Percentiles rank a stretch among this genome's conserved stretches.
phyloP scores from a whole-genome alignment of 371 early-diverging fungal species.

The Cokeromyces recurvatus region DNA sequence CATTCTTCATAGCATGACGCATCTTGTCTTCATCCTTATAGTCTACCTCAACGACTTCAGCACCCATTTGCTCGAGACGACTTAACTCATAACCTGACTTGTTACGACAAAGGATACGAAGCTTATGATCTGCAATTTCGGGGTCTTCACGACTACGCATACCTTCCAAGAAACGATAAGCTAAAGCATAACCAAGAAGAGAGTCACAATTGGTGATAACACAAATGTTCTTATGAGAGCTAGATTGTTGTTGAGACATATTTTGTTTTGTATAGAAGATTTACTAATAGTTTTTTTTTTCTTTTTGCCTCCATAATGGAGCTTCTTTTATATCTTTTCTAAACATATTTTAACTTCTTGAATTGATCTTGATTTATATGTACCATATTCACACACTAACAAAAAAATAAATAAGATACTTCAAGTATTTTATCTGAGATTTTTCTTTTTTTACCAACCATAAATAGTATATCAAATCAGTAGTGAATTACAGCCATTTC shows the following conservation, averaged over 20 bases:
- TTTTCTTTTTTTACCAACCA: too few relatives aligned
- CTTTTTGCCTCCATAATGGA: background rate
- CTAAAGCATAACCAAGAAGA: slow-evolving; percentile 27
- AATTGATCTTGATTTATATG: too few relatives aligned
- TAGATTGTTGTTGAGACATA: slow-evolving; percentile 20
- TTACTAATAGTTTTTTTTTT: background rate
- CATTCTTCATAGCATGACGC: slow-evolving; percentile 14
- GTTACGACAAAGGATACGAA: slow-evolving; percentile 34
- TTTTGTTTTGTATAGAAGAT: background rate
- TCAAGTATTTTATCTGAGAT: too few relatives aligned
- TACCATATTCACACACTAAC: too few relatives aligned
- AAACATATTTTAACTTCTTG: too few relatives aligned
- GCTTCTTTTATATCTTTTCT: background rate
- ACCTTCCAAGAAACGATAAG: slow-evolving; percentile 25
- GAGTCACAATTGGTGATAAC: slow-evolving; percentile 37
- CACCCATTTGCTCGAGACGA: slow-evolving; percentile 26
- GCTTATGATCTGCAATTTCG: background rate
- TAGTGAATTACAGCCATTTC: too few relatives aligned
- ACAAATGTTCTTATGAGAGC: slow-evolving; percentile 10
- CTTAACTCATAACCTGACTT: slow-evolving; percentile 5
- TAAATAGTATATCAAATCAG: too few relatives aligned
- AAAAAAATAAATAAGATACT: too few relatives aligned
- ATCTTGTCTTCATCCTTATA: slow-evolving; percentile 28
- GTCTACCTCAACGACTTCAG: slow-evolving; percentile 25
- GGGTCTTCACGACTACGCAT: slow-evolving; percentile 1